phyloP scores from a whole-genome alignment of 164 flowering plant genomes.

The Taxillus chinensis region DNA sequence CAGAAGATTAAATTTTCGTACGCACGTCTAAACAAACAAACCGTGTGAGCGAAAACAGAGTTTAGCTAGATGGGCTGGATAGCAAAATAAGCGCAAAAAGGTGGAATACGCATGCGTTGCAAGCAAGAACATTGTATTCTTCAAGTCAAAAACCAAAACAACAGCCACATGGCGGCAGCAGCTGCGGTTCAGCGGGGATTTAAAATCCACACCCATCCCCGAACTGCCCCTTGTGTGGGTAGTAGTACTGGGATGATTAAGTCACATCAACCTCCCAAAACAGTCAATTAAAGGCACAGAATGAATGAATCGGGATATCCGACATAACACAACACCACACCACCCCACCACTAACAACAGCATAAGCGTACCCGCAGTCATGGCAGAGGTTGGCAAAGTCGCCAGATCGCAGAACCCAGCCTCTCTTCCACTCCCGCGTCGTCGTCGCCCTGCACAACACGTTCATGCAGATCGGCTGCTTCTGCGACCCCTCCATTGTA shows the following conservation, averaged over 20 bases:
- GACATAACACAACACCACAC: neutral
- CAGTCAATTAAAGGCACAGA: neutral
- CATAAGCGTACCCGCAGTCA: conserved; percentile 48
- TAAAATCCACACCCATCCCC: neutral
- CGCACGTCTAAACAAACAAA: conserved; percentile 27
- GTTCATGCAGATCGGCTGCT: conserved; percentile 51
- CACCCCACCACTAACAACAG: neutral
- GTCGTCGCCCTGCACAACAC: conserved; percentile 27
- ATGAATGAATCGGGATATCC: neutral
- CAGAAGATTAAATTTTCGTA: conserved; percentile 46
- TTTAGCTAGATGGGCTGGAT: too few relatives aligned
- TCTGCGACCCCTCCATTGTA: conserved; percentile 24
- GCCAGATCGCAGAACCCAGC: conserved; percentile 62
- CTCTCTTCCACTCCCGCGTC: conserved; percentile 45
- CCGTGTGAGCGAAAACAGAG: too few relatives aligned
- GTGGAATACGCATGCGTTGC: too few relatives aligned
- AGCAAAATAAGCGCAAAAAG: too few relatives aligned
- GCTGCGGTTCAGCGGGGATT: neutral
- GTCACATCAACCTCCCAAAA: conserved; percentile 11
- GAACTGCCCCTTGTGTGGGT: neutral
- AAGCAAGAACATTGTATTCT: too few relatives aligned
- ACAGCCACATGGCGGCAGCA: too few relatives aligned
- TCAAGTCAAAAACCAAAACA: too few relatives aligned
- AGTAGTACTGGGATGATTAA: neutral
- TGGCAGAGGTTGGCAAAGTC: conserved; percentile 45